Percentiles rank a stretch among this genome's conserved stretches.
Evolutionary conservation across 352 stramenopile genomes (phyloP).

Genomic region (Phytophthora macrochlamydospora): DNA sequence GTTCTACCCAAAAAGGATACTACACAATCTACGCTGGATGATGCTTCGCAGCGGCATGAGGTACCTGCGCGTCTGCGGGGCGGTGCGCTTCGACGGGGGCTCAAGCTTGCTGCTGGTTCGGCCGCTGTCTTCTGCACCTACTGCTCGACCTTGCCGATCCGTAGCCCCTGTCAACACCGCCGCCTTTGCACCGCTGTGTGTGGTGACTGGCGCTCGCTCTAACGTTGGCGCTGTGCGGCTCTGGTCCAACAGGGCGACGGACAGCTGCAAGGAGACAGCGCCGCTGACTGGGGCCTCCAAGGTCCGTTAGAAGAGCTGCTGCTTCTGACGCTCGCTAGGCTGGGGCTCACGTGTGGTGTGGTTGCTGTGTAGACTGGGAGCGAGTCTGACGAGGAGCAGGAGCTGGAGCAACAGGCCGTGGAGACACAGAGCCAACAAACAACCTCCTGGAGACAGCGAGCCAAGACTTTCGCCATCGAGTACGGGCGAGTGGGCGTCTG

Average conservation of each 20-base stretch:
- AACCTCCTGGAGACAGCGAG: conserved; percentile 62
- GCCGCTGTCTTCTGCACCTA: conserved; percentile 3
- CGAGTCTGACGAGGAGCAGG: conserved; percentile 17
- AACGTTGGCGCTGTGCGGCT: conserved; percentile 35
- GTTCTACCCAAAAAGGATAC: not conserved
- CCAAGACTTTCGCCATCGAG: conserved; percentile 83
- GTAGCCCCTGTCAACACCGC: not conserved
- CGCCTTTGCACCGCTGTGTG: conserved; percentile 8
- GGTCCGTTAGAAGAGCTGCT: conserved; percentile 16
- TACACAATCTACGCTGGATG: conserved; percentile 21
- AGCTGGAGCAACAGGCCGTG: conserved; percentile 21
- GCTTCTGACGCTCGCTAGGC: not conserved
- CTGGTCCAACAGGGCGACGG: conserved; percentile 35
- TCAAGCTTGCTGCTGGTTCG: conserved; percentile 6
- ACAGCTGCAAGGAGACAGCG: conserved; percentile 39
- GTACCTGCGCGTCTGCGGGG: conserved; percentile 39
- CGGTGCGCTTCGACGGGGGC: conserved; percentile 6
- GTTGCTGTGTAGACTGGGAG: not conserved
- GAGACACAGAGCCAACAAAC: conserved; percentile 15
- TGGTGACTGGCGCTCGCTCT: conserved; percentile 22
- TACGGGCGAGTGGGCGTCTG: conserved; percentile 81
- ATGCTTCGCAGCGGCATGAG: conserved; percentile 62
- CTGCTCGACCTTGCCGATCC: too few relatives aligned
- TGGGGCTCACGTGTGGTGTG: not conserved
- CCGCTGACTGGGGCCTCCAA: conserved; percentile 39